phyloP scores from a whole-genome alignment of 805 yeast genomes.

The Yarrowia sp. region DNA sequence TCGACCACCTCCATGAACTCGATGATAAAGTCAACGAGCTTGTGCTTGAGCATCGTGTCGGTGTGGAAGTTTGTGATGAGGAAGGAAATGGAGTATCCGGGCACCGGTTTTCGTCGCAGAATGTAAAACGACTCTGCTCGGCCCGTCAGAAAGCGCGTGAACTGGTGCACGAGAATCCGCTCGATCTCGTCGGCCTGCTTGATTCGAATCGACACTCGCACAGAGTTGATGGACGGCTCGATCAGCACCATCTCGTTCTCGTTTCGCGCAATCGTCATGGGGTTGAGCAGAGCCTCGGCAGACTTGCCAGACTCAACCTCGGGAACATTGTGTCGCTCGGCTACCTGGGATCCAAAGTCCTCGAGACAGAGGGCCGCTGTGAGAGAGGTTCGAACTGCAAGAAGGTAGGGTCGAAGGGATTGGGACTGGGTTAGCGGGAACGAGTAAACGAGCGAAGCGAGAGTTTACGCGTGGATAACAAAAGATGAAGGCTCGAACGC shows the following conservation, averaged over 20 bases:
- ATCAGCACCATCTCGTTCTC: constrained; percentile 90
- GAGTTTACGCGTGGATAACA: neutral
- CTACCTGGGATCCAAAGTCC: constrained; percentile 91
- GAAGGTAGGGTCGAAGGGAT: constrained; percentile 90
- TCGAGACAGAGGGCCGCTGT: constrained; percentile 91
- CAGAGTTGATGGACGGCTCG: constrained; percentile 91
- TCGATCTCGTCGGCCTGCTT: constrained; percentile 98
- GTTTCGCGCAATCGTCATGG: constrained; percentile 86
- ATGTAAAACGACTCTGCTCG: constrained; percentile 95
- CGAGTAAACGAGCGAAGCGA: neutral
- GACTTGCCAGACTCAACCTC: constrained; percentile 80
- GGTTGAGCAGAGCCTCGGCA: constrained; percentile 80
- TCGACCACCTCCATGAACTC: constrained; percentile 99
- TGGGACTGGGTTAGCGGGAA: constrained; percentile 63
- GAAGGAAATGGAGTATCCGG: constrained; percentile 91
- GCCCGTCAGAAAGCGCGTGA: constrained; percentile 87
- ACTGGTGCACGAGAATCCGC: constrained; percentile 88
- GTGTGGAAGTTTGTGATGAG: constrained; percentile 92
- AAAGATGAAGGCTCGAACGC: neutral
- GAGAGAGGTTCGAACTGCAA: constrained; percentile 88
- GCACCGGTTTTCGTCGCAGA: constrained; percentile 84
- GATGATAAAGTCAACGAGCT: constrained; percentile 91
- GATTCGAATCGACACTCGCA: constrained; percentile 84
- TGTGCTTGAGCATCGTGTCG: constrained; percentile 91
- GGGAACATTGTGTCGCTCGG: constrained; percentile 95